Evolutionary conservation across 2,329 filamentous ascomycete species (phyloP).

Genomic region (Aspergillus latus): DNA sequence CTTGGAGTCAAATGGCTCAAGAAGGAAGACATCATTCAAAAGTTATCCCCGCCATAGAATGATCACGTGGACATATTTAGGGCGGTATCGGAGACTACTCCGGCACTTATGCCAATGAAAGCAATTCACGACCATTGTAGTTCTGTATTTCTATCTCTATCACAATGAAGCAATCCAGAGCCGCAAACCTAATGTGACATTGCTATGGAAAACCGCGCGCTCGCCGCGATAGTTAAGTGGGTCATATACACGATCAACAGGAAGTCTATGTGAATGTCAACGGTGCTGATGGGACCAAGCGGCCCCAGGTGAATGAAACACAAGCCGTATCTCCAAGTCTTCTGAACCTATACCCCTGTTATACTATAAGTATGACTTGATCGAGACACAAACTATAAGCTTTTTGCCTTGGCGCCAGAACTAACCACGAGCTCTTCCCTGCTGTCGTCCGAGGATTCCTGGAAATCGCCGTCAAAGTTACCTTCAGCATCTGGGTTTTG

Average conservation of each 20-base stretch:
- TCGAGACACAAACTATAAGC: conserved; percentile 24
- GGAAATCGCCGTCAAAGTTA: conserved; percentile 55
- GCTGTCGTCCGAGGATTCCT: conserved; percentile 30
- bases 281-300: background rate
- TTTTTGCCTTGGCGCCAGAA: conserved; percentile 31
- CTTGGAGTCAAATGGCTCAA: conserved; percentile 17
- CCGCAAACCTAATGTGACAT: background rate
- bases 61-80: conserved; percentile 7
- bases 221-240: background rate
- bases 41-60: background rate
- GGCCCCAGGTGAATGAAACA: background rate
- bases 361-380: conserved; percentile 14
- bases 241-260: conserved; percentile 1
- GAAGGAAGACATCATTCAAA: background rate
- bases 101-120: background rate
- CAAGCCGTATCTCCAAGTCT: conserved; percentile 4
- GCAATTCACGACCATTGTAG: background rate
- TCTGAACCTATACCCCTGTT: conserved; percentile 7
- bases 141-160: background rate
- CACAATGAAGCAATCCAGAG: background rate
- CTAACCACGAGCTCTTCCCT: conserved; percentile 20
- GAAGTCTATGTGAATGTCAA: conserved; percentile 2
- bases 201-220: background rate
- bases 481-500: conserved; percentile 60
- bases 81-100: conserved; percentile 14